Conservation (phyloP, 306 rosid species). For the Begonia masoniana region DNA sequence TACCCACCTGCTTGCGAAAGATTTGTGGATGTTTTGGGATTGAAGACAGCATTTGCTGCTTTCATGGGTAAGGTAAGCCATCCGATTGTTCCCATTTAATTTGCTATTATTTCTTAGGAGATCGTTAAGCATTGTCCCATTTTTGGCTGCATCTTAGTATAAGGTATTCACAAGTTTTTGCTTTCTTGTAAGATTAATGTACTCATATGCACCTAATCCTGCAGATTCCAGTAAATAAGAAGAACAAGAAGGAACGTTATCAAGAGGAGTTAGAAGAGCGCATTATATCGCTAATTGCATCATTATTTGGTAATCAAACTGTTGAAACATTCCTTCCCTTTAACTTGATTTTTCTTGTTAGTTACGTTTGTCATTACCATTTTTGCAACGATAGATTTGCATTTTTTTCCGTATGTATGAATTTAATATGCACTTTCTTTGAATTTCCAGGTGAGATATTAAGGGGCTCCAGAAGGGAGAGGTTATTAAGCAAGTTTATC, state of each 20-base stretch:
- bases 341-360: no score
- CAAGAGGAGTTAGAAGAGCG: conserved; percentile 96
- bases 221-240: conserved; percentile 66
- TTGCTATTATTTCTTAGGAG: not conserved
- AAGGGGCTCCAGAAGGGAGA: conserved; percentile 91
- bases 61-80: conserved; percentile 94
- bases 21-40: conserved; percentile 85
- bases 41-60: conserved; percentile 95
- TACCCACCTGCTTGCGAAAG: conserved; percentile 95
- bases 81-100: not conserved
- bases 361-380: no score
- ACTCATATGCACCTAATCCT: not conserved
- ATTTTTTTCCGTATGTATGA: not conserved
- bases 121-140: no score
- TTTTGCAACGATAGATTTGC: no score
- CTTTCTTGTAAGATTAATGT: no score
- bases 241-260: conserved; percentile 78
- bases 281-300: conserved; percentile 62
- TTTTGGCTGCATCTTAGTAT: no score
- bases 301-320: conserved; percentile 94
- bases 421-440: conserved; percentile 12
- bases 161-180: no score
- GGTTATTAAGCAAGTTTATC: conserved; percentile 80
- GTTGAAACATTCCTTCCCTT: conserved; percentile 14
- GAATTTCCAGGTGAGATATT: conserved; percentile 69